Percentiles rank a stretch among this genome's conserved stretches.
These are phyloP conservation scores for Pisolithus orientalis DNA, from an alignment of 768 basidiomycete genomes.

Conservation along the genomic window DNA sequence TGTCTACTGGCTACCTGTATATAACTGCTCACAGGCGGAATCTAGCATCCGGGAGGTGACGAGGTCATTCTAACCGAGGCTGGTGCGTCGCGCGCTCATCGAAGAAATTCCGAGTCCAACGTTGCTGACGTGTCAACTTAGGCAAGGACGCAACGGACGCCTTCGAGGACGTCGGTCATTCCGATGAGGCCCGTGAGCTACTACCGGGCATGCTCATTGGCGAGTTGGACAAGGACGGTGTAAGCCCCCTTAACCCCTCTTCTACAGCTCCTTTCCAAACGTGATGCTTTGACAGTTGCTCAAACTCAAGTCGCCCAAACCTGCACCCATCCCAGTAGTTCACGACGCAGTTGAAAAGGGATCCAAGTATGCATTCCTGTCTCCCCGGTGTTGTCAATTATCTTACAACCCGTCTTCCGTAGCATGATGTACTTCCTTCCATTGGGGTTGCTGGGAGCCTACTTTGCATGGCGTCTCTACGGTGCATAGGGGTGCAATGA, in stretches of 20 bases:
- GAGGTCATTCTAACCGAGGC: conserved; percentile 94
- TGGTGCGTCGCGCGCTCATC: conserved; percentile 46
- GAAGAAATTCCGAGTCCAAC: conserved; percentile 1
- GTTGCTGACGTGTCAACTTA: conserved; percentile 24
- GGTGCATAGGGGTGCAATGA: conserved; percentile 24
- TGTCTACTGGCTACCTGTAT: neutral
- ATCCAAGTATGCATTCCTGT: conserved; percentile 49
- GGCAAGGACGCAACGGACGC: conserved; percentile 96
- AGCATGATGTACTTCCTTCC: conserved; percentile 85
- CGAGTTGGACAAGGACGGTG: conserved; percentile 67
- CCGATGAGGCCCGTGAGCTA: conserved; percentile 90
- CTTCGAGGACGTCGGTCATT: conserved; percentile 99
- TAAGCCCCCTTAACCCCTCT: conserved; percentile 30
- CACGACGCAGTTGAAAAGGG: conserved; percentile 52
- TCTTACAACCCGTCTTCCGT: conserved; percentile 5
- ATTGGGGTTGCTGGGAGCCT: conserved; percentile 69
- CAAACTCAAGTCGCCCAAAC: conserved; percentile 49
- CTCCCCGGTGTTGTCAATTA: conserved; percentile 1
- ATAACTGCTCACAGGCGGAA: neutral
- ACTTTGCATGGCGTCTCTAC: conserved; percentile 86
- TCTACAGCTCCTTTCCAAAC: conserved; percentile 1
- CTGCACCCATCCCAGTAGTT: conserved; percentile 34
- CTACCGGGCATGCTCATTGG: conserved; percentile 77
- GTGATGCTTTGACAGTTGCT: conserved; percentile 32
- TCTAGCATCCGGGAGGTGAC: conserved; percentile 93